phyloP scores from a whole-genome alignment of 768 basidiomycete species.

The Pisolithus marmoratus region DNA sequence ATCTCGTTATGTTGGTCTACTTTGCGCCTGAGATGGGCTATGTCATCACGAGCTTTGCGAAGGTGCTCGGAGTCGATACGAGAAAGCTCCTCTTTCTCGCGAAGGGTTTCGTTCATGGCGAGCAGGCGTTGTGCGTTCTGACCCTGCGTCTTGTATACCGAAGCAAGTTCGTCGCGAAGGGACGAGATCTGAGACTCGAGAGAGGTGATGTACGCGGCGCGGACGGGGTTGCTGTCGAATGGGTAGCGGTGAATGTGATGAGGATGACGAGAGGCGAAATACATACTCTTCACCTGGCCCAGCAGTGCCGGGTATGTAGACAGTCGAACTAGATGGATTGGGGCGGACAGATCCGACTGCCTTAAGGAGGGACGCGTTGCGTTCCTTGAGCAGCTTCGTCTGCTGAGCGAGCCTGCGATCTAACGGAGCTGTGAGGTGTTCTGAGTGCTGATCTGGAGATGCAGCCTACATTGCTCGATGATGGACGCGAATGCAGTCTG shows the following conservation, averaged over 20 bases:
- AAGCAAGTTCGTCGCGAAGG: constrained; percentile 86
- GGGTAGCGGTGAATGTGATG: constrained; percentile 1
- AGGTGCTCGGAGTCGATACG: constrained; percentile 78
- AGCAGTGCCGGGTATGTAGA: constrained; percentile 48
- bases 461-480: constrained; percentile 88
- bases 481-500: constrained; percentile 78
- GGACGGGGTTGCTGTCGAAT: constrained; percentile 65
- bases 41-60: constrained; percentile 71
- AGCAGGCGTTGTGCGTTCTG: constrained; percentile 92
- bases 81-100: constrained; percentile 87
- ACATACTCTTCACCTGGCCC: constrained; percentile 63
- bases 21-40: constrained; percentile 61
- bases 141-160: constrained; percentile 92
- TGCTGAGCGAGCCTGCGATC: constrained; percentile 91
- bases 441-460: neutral
- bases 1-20: constrained; percentile 81
- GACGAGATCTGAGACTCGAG: constrained; percentile 93
- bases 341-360: constrained; percentile 71
- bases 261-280: neutral
- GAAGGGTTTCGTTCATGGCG: constrained; percentile 90
- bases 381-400: constrained; percentile 85
- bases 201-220: constrained; percentile 83
- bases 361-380: constrained; percentile 83
- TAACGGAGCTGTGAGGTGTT: constrained; percentile 27
- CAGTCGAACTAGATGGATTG: constrained; percentile 58